Evolutionary conservation across 2,329 filamentous ascomycete species (phyloP), one percentile per base, ranked within the genome.

Genomic region (Graphilbum fragrans): DNA sequence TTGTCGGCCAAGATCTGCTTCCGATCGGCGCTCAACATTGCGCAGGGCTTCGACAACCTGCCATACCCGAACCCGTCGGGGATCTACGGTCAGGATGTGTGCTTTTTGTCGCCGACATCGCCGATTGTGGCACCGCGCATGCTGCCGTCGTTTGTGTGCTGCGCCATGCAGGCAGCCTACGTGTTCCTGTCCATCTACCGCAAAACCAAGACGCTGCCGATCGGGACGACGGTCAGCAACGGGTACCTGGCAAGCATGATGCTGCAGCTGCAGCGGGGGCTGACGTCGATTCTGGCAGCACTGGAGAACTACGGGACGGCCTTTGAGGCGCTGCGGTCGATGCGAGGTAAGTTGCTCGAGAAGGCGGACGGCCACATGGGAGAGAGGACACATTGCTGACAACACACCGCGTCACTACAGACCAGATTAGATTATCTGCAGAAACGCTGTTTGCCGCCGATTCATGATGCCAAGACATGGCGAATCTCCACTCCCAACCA

Each of bases 1-100:
- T 57, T 63, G 34, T 70, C 67, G 14, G 61, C 67, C 19, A 66
- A 66, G 48, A 60, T 70, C 44, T 70, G 67, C 49, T 55, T 71
- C 25, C 65, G 63, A 37, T 63, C 67, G 8, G 66, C 67, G 2
- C 57, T 71, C 35, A 65, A 60, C 45, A 70, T 72, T 41, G 62
- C 67, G 2, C 51, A 57, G 39, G 61, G 61, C 12, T 70, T 70
- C 39, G 58, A 65, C 46, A 53, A 56, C 11, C 50, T 72, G 27
- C 66, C 68, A 1, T 68, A 64, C 41, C 67, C 68, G 14, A 62
- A 62, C 40, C 59, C 64, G 49, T 61, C 53, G 20, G 51, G 59
- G 18, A 54, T 57, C 43, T 48, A 54, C 5, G 54, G 53, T n/a
- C 56, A 57, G 25, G 50, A 56, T 14, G 22, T 48, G 4, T 55